Evolutionary conservation across 345 rosid species (phyloP).

Genomic region (Salix brachista): DNA sequence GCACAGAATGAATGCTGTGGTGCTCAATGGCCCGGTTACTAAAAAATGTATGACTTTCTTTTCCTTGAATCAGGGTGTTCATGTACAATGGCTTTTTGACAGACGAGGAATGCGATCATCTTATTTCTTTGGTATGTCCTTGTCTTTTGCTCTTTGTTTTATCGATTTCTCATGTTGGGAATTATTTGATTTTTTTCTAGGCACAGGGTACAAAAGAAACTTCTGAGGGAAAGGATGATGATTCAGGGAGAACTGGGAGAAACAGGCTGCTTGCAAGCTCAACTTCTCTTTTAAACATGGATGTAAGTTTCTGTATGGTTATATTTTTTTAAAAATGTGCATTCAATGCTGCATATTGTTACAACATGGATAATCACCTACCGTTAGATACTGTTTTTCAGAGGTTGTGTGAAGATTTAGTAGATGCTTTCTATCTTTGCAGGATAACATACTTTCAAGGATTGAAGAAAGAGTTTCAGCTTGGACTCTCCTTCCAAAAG

Average conservation of each 20-base stretch:
- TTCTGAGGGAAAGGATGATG: slow-evolving; percentile 16
- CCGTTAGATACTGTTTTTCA: background rate
- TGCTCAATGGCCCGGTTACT: slow-evolving; percentile 7
- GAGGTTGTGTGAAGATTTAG: background rate
- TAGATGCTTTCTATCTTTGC: slow-evolving; percentile 4
- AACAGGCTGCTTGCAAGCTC: slow-evolving; percentile 35
- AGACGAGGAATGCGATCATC: slow-evolving; percentile 74
- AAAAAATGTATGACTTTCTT: slow-evolving; percentile 23
- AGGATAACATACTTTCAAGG: slow-evolving; percentile 61
- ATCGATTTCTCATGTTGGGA: background rate
- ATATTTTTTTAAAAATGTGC: background rate
- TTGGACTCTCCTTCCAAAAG: slow-evolving; percentile 86
- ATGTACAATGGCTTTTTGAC: slow-evolving; percentile 61
- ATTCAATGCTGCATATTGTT: background rate
- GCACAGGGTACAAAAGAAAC: slow-evolving; percentile 29
- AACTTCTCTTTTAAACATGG: slow-evolving; percentile 24
- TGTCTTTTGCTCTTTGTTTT: background rate
- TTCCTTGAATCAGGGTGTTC: slow-evolving; percentile 56
- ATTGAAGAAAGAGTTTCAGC: slow-evolving; percentile 77
- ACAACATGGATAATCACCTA: background rate
- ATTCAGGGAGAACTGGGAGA: slow-evolving; percentile 19
- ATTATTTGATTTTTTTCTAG: slow-evolving; percentile 22
- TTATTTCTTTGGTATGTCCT: slow-evolving; percentile 52
- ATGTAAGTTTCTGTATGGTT: slow-evolving; percentile 35
- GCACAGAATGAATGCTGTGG: background rate